Conservation (phyloP, 345 rosid species). For the Lepidium sativum region DNA sequence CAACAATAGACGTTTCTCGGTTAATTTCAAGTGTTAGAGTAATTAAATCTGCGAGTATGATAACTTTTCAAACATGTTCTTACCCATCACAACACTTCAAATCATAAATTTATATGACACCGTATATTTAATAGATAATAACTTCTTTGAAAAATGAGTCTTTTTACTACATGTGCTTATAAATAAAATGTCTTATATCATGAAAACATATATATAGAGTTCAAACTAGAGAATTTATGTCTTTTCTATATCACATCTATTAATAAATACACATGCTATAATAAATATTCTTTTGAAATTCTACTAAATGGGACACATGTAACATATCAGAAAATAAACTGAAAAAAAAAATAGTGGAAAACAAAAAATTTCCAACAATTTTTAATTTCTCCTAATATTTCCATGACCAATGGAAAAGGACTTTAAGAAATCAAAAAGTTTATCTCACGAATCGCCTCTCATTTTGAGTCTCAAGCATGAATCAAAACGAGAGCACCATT, state of each 20-base stretch:
- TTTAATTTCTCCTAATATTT: not conserved
- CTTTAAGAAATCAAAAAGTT: constrained; percentile 17
- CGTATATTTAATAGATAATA: no score
- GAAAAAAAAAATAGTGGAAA: not conserved
- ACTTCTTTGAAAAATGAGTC: no score
- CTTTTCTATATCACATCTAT: not conserved
- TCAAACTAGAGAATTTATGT: no score
- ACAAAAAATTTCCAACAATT: not conserved
- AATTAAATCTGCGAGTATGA: no score
- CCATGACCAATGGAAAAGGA: constrained; percentile 21
- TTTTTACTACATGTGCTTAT: no score
- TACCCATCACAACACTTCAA: no score
- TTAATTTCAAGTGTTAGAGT: no score
- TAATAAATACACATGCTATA: not conserved
- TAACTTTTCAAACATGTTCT: no score
- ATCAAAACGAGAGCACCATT: constrained; percentile 35
- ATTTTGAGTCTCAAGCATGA: constrained; percentile 24
- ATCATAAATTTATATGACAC: no score
- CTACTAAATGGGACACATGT: not conserved
- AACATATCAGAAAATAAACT: not conserved
- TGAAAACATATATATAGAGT: no score
- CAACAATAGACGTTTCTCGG: no score
- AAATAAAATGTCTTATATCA: no score
- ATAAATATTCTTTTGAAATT: not conserved
- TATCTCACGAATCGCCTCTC: not conserved